Evolutionary conservation across 1,284 basidiomycete genomes (phyloP).

Genomic region (Pholiota adiposa): DNA sequence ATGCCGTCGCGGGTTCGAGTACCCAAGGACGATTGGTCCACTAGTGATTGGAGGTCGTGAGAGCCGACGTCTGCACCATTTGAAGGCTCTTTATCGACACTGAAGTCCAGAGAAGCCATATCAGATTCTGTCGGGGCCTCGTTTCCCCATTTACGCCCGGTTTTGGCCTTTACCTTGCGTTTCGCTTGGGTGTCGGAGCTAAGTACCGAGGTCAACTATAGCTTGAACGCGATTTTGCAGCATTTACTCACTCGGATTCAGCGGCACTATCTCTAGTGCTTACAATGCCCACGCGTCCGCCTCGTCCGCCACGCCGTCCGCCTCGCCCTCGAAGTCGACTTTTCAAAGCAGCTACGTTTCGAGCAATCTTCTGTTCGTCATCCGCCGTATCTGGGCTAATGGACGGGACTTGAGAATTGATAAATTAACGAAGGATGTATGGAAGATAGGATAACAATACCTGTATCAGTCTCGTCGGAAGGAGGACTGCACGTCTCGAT

Average conservation of each 20-base stretch:
- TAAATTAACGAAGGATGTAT: constrained; percentile 8
- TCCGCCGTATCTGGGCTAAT: constrained; percentile 58
- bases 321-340: constrained; percentile 76
- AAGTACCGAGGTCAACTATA: constrained; percentile 18
- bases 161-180: constrained; percentile 71
- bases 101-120: constrained; percentile 91
- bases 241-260: constrained; percentile 62
- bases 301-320: constrained; percentile 58
- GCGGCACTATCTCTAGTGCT: constrained; percentile 66
- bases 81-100: constrained; percentile 52
- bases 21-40: constrained; percentile 83
- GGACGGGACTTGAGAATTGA: constrained; percentile 52
- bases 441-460: constrained; percentile 33
- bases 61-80: constrained; percentile 39
- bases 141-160: constrained; percentile 92
- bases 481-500: constrained; percentile 50
- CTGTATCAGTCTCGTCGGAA: constrained; percentile 62
- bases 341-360: constrained; percentile 92
- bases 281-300: constrained; percentile 52
- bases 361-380: constrained; percentile 89
- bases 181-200: constrained; percentile 67
- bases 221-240: constrained; percentile 8
- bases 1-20: constrained; percentile 81
- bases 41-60: constrained; percentile 63
- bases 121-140: constrained; percentile 79